Percentiles rank a stretch among this genome's conserved stretches.
Conservation (phyloP, 163 green algal genomes). For the Smithsoniella earleae region DNA sequence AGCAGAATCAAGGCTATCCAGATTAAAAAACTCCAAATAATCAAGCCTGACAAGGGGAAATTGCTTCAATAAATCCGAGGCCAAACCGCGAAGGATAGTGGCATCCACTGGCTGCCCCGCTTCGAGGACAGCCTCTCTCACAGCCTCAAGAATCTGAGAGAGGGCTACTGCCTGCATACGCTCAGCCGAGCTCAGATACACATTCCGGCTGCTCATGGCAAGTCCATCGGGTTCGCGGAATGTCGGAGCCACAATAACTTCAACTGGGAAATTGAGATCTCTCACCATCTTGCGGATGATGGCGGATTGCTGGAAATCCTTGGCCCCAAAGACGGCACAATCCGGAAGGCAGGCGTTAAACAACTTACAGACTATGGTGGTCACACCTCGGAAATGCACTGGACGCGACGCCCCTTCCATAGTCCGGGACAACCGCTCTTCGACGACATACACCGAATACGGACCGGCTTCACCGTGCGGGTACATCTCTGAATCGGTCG, state of each 20-base stretch:
- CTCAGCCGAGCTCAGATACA: neutral
- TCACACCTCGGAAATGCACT: constrained; percentile 92
- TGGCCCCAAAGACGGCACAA: constrained; percentile 88
- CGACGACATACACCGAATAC: no score
- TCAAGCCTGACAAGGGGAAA: no score
- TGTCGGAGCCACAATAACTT: constrained; percentile 69
- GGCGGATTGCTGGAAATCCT: constrained; percentile 96
- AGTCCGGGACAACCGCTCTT: constrained; percentile 57
- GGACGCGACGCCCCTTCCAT: constrained; percentile 75
- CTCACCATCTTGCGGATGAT: constrained; percentile 71
- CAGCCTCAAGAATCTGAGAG: neutral
- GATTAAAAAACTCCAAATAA: neutral
- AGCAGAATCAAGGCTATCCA: neutral
- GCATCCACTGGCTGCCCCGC: neutral
- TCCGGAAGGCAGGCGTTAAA: constrained; percentile 94
- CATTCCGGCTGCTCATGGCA: constrained; percentile 69
- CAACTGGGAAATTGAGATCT: constrained; percentile 70
- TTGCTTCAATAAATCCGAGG: no score
- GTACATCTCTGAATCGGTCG: no score
- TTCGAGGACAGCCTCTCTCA: neutral
- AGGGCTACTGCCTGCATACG: neutral
- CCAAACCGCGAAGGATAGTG: neutral
- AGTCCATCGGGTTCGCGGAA: constrained; percentile 68
- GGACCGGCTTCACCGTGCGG: no score
- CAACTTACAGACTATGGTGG: constrained; percentile 93